Evolutionary conservation across 2,329 filamentous ascomycete species (phyloP).

Genomic region (Xylariaceae sp.): DNA sequence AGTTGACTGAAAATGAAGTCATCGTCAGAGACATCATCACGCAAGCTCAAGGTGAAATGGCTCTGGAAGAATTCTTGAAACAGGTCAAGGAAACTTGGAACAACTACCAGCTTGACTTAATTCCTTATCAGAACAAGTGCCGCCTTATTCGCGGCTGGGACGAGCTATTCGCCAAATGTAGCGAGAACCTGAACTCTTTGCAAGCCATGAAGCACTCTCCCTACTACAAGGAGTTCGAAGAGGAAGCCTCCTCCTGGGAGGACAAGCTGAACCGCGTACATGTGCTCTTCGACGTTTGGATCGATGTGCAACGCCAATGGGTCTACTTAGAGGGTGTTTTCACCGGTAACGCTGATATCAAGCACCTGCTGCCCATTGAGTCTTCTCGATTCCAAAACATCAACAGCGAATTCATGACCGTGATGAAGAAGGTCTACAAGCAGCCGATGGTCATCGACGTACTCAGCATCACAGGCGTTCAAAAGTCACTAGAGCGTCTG

Average conservation of each 20-base stretch:
- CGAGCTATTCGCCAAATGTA: slow-evolving; percentile 96
- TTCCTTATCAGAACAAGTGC: slow-evolving; percentile 97
- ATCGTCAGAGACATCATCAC: slow-evolving; percentile 89
- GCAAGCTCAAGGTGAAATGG: slow-evolving; percentile 97
- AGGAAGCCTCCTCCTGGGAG: slow-evolving; percentile 94
- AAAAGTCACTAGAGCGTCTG: slow-evolving; percentile 90
- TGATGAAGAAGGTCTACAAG: slow-evolving; percentile 99
- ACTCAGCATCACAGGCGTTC: slow-evolving; percentile 88
- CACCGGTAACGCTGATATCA: slow-evolving; percentile 97
- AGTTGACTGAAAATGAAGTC: slow-evolving; percentile 78
- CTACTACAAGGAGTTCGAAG: slow-evolving; percentile 99
- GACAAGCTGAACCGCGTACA: slow-evolving; percentile 97
- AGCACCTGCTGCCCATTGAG: slow-evolving; percentile 92
- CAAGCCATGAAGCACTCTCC: slow-evolving; percentile 99
- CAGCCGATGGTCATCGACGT: slow-evolving; percentile 94
- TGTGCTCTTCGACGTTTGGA: slow-evolving; percentile 98
- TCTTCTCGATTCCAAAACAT: slow-evolving; percentile 98
- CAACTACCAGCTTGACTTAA: slow-evolving; percentile 86
- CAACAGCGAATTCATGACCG: slow-evolving; percentile 96
- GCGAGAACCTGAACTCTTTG: slow-evolving; percentile 93
- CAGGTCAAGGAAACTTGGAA: slow-evolving; percentile 97
- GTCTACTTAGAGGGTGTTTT: slow-evolving; percentile 99
- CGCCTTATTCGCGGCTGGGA: slow-evolving; percentile 97
- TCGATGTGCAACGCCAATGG: slow-evolving; percentile 99
- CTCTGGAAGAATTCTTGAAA: slow-evolving; percentile 92